phyloP scores from a whole-genome alignment of 768 basidiomycete species.

The Hygrocybe punicea region DNA sequence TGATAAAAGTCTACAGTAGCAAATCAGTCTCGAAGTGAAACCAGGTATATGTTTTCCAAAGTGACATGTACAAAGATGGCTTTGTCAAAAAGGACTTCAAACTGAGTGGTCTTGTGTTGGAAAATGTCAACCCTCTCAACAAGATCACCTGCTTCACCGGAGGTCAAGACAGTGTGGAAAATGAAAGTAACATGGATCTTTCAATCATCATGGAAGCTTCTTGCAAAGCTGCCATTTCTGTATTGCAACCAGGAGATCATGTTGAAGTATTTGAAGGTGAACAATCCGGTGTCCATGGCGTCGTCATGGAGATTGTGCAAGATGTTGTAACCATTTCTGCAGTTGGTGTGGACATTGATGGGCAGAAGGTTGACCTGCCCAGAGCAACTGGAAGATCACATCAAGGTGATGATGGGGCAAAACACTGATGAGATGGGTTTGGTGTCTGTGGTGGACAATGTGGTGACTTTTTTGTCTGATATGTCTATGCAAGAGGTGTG shows the following conservation, averaged over 20 bases:
- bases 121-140: constrained; percentile 92
- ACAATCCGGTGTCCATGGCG: constrained; percentile 88
- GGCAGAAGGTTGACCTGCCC: constrained; percentile 83
- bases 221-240: constrained; percentile 81
- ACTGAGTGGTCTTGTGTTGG: constrained; percentile 67
- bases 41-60: constrained; percentile 79
- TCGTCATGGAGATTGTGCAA: constrained; percentile 82
- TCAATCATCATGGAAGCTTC: constrained; percentile 91
- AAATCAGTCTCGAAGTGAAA: constrained; percentile 72
- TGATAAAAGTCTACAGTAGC: constrained; percentile 78
- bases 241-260: constrained; percentile 96
- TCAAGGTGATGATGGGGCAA: constrained; percentile 96
- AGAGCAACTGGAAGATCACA: constrained; percentile 92
- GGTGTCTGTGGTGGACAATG: constrained; percentile 84
- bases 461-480: constrained; percentile 93
- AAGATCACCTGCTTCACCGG: constrained; percentile 90
- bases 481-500: constrained; percentile 92
- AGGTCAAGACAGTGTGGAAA: constrained; percentile 61
- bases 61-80: constrained; percentile 91
- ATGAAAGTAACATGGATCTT: constrained; percentile 75
- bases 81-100: constrained; percentile 97
- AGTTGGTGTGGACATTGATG: constrained; percentile 77
- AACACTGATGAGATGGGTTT: constrained; percentile 95
- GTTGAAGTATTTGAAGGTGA: constrained; percentile 98
- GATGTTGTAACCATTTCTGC: constrained; percentile 86